Conservation (phyloP, 23 red algal genomes). For the Pyropia haitanensis region DNA sequence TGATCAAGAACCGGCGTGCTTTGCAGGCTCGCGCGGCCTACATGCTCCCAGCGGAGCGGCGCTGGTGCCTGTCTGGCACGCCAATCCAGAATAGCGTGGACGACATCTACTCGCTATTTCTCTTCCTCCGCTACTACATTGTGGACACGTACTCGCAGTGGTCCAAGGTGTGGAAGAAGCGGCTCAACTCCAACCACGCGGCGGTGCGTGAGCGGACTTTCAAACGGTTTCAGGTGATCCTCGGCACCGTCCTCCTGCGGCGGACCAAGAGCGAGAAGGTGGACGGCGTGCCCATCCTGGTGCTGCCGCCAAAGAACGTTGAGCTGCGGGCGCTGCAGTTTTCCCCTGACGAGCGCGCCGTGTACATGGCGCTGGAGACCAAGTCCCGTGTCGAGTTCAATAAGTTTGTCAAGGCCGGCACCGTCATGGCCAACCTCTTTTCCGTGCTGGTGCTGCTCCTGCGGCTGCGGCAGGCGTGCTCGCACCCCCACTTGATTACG, state of each 20-base stretch:
- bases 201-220: not conserved
- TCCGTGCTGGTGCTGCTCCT: conserved; percentile 37
- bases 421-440: conserved; percentile 4
- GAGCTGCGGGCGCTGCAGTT: conserved; percentile 19
- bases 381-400: not conserved
- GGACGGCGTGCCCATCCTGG: conserved; percentile 32
- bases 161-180: conserved; percentile 15
- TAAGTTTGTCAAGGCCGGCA: not conserved
- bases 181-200: conserved; percentile 7
- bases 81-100: conserved; percentile 80
- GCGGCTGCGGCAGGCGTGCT: conserved; percentile 54
- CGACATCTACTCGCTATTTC: conserved; percentile 62
- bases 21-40: conserved; percentile 28
- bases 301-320: conserved; percentile 20
- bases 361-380: conserved; percentile 14
- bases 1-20: conserved; percentile 35
- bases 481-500: conserved; percentile 33
- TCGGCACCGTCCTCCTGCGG: conserved; percentile 43
- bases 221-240: conserved; percentile 41
- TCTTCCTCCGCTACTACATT: conserved; percentile 70
- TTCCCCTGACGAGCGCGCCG: not conserved
- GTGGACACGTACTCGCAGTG: conserved; percentile 19
- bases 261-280: conserved; percentile 42
- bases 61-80: conserved; percentile 91
- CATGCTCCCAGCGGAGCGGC: conserved; percentile 19